Percentiles rank a stretch among this genome's conserved stretches.
phyloP scores from a whole-genome alignment of 1,284 basidiomycete species.

The Ustilago shanxiensis region DNA sequence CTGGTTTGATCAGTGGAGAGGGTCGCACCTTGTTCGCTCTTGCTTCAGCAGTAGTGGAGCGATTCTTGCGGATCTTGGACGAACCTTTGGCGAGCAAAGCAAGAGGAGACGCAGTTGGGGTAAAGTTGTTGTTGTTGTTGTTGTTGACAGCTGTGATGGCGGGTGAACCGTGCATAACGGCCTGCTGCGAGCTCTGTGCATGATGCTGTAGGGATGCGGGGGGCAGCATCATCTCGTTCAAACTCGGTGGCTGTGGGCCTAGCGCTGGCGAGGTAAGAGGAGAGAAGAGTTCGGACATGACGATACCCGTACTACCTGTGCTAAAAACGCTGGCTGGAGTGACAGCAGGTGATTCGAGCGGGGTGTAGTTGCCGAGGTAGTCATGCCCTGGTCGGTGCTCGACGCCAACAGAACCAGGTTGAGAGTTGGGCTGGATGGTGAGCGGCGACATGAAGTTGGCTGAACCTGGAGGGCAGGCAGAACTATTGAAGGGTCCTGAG shows the following conservation, averaged over 20 bases:
- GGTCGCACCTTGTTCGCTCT: conserved; percentile 63
- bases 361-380: conserved; percentile 49
- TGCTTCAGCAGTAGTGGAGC: conserved; percentile 60
- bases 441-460: conserved; percentile 61
- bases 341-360: conserved; percentile 63
- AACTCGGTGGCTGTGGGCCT: conserved; percentile 70
- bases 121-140: conserved; percentile 37
- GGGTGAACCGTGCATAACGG: conserved; percentile 38
- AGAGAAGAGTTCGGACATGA: conserved; percentile 74
- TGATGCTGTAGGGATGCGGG: conserved; percentile 65
- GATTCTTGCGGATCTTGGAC: conserved; percentile 57
- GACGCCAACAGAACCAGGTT: conserved; percentile 34
- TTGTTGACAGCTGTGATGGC: conserved; percentile 32
- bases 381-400: conserved; percentile 38
- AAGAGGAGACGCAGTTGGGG: conserved; percentile 59
- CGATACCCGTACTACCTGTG: conserved; percentile 66
- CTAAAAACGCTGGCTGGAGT: conserved; percentile 70
- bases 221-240: conserved; percentile 55
- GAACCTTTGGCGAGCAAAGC: conserved; percentile 52
- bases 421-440: conserved; percentile 57
- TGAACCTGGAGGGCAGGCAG: conserved; percentile 31
- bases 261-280: conserved; percentile 76
- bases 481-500: conserved; percentile 57
- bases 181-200: conserved; percentile 24
- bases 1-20: conserved; percentile 67